Base-by-base conservation (phyloP, 371 early-diverging fungal genomes). In the Zychaea mexicana region DNA sequence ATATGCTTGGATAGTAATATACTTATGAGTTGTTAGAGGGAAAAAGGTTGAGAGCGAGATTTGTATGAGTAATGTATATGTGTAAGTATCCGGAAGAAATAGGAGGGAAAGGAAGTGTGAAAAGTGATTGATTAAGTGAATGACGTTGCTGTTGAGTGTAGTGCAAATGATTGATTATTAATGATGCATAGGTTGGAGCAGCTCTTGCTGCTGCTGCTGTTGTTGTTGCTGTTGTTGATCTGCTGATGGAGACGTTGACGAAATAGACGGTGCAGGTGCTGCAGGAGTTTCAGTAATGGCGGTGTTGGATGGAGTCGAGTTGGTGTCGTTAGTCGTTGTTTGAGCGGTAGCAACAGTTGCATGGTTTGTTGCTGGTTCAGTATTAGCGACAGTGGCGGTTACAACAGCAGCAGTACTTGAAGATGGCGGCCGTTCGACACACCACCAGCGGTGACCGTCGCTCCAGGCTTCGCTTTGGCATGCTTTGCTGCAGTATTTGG, bases 361-460 rank as follows among this genome's bases (percentile, higher is more conserved):
- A 7, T n/a, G 19, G 3, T 24, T 9, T 24, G 52, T 24, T 12
- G 52, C n/a, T 17, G 42, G 30, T 30, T 58, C 38, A 3, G 64
- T 15, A 19, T 57, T 26, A 32, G 42, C 58, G 6, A 32, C 49
- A 8, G 36, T 17, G 13, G 27, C 30, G 13, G 31, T 26, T 12
- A 33, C 19, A 28, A 33, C 42, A 19, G 49, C 58, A 19, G 65
- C 32, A 15, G 27, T 32, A 12, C 28, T 21, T 13, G 47, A 17
- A 19, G 66, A 36, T 31, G 62, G 22, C 2, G 67, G 57, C 7
- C 88, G 78, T 68, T 90, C 91, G 2, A 84, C 77, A 66, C 92
- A 92, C 92, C 92, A 92, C 83, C 87, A 85, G 21, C 90, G 86
- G 59, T 92, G 92, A 8, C 92, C 91, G 52, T 86, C 88, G 26